Percentiles rank a stretch among this genome's conserved stretches.
phyloP scores from a whole-genome alignment of 805 yeast genomes.

The Yamadazyma insecticola region DNA sequence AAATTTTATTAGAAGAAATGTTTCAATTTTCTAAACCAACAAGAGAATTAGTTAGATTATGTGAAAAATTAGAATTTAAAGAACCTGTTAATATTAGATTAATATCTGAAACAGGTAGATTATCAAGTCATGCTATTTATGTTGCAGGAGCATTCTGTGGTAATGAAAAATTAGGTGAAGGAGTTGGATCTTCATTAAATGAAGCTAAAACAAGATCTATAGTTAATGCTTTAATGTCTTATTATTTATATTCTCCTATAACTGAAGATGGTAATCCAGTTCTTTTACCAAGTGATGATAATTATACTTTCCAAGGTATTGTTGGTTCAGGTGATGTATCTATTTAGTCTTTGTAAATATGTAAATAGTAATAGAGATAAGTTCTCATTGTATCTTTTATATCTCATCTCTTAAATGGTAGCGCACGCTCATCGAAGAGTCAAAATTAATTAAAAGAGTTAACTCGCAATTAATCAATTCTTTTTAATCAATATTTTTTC shows the following conservation, averaged over 20 bases:
- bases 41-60: slow-evolving; percentile 70
- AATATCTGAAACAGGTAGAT: slow-evolving; percentile 91
- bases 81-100: slow-evolving; percentile 72
- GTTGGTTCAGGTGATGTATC: slow-evolving; percentile 43
- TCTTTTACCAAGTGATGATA: slow-evolving; percentile 57
- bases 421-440: background rate
- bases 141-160: slow-evolving; percentile 92
- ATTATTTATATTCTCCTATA: slow-evolving; percentile 87
- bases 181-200: slow-evolving; percentile 82
- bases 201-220: slow-evolving; percentile 94
- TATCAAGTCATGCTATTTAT: slow-evolving; percentile 75
- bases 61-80: slow-evolving; percentile 69
- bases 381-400: background rate
- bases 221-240: slow-evolving; percentile 83
- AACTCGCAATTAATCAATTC: too few relatives aligned
- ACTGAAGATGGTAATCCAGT: slow-evolving; percentile 37
- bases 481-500: too few relatives aligned
- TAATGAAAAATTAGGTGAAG: slow-evolving; percentile 80
- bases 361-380: slow-evolving; percentile 12
- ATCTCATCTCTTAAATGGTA: too few relatives aligned
- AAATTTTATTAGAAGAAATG: slow-evolving; percentile 67
- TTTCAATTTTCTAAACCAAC: slow-evolving; percentile 84
- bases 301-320: slow-evolving; percentile 36
- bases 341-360: slow-evolving; percentile 23
- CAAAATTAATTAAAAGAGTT: too few relatives aligned